Base-by-base conservation (phyloP, 495 filamentous ascomycete genomes). In the Penicillium salamii region DNA sequence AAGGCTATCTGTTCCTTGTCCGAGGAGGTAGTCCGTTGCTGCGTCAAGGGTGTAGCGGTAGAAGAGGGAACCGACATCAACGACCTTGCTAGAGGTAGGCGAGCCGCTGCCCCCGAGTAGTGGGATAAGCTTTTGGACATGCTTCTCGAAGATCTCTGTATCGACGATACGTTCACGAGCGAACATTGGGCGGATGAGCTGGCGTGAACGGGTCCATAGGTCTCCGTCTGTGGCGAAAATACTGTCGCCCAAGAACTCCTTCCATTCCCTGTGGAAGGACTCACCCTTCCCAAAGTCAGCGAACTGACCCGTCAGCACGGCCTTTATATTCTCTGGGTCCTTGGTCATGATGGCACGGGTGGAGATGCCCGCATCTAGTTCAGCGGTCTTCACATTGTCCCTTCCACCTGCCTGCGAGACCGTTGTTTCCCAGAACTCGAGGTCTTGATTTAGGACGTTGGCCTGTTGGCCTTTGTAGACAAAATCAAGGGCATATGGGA, bases 11-110 rank as follows among this genome's bases (percentile, higher is more conserved):
- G 89, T 82, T 42, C 83, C 81, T 39, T 84, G 71, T 12, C 91
- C 91, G n/a, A 96, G 78, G 28, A 97, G 70, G 61, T 93, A 96
- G 49, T 92, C 87, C 12, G 91, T 93, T 2, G 89, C 83, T 2
- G 84, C 73, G 63, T 97, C 91, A 8, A 97, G 73, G 1, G 90
- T 91, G 54, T 85, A 88, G 7, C 89, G 79, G 72, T 88, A 91
- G 64, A 92, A 85, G 15, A 91, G 71, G 7, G 84, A 78, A 24
- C 77, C 75, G 28, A 92, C 77, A 62, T 95, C 82, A 17, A 90
- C 73, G 2, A 78, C 73, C 34, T 67, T 70, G 29, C 77, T 79
- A 28, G 77, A 69, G 21, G 73, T 38, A 2, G 65, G 58, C 7
- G 62, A 52, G 7, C 23, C 28, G n/a, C 56, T 59, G 12, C 75